Evolutionary conservation across 2,329 filamentous ascomycete species (phyloP), one percentile per base, ranked within the genome.

Genomic region (Colletotrichum somersetense): DNA sequence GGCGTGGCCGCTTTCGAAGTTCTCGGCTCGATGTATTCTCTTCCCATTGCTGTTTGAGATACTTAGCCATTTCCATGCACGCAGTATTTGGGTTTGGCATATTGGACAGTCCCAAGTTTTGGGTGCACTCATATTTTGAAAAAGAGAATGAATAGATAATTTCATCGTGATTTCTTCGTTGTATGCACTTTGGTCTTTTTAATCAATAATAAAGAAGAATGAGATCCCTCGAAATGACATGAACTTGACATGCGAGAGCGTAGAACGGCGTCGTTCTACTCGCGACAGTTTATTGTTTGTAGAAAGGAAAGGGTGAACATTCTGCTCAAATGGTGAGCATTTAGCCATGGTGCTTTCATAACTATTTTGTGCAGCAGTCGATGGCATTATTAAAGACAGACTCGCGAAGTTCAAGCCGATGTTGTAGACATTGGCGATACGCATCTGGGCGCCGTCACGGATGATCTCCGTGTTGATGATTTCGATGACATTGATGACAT

Each of bases 401-500:
- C 67, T 73, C 30, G 73, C 71, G n/a, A 74, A 71, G 50, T 52
- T 68, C 42, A 58, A 57, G 59, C 64, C 66, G 20, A 73, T 67
- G 59, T 82, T 73, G 77, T 79, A 76, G 75, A 74, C 35, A 35
- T 71, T 30, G 18, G 80, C 76, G 10, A 80, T 77, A 11, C 81
- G 81, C 42, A 80, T 74, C 74, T 83, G 79, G 23, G 78, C 78
- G 55, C 78, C 81, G 61, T 83, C 81, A 2, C 76, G 73, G 35
- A 77, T 67, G 40, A 87, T 80, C 79, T 88, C 85, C 50, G 81
- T 78, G 63, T 84, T 76, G 64, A 87, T 84, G 7, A 81, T 30
- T 30, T 30, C 3, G 26, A 26, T 3, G 26, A 26, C 26, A 26
- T 26, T 26, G 2, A 30, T 30, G 30, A 40, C 38, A 11, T 12